Conservation (phyloP, 306 rosid species). For the Amphicarpaea edgeworthii region DNA sequence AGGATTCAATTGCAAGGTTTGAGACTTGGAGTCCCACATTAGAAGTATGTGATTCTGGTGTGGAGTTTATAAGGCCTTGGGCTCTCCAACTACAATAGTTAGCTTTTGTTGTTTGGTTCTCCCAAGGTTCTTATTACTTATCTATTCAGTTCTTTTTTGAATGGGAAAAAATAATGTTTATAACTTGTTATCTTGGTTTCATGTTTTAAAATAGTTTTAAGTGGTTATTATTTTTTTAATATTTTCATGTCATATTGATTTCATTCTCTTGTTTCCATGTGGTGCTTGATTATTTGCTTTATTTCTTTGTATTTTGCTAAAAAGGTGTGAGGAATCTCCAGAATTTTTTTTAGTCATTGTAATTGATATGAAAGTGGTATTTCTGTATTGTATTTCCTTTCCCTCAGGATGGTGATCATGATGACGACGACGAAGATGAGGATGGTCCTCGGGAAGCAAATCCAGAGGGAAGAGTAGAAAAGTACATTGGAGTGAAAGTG, state of each 20-base stretch:
- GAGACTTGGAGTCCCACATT: too few species aligned
- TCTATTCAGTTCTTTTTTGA: slow-evolving; percentile 30
- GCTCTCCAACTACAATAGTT: too few species aligned
- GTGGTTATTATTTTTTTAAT: not conserved
- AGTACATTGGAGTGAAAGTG: slow-evolving; percentile 98
- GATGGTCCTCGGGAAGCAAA: slow-evolving; percentile 86
- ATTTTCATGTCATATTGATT: slow-evolving; percentile 18
- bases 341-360: slow-evolving; percentile 5
- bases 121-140: not conserved
- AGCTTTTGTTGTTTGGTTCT: too few species aligned
- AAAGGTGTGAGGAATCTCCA: slow-evolving; percentile 5
- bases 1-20: too few species aligned
- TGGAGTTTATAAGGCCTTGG: too few species aligned
- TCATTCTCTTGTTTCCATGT: not conserved
- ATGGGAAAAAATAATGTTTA: slow-evolving; percentile 6
- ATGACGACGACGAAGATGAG: slow-evolving; percentile 89
- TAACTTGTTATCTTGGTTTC: slow-evolving; percentile 25
- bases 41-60: too few species aligned
- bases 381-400: slow-evolving; percentile 42
- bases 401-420: slow-evolving; percentile 82
- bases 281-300: slow-evolving; percentile 29
- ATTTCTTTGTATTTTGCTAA: slow-evolving; percentile 22
- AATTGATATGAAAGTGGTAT: slow-evolving; percentile 27
- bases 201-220: slow-evolving; percentile 9
- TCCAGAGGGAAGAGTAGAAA: slow-evolving; percentile 91